Conservation (phyloP, 2,329 filamentous ascomycete species). For the Apiospora kogelbergensis region DNA sequence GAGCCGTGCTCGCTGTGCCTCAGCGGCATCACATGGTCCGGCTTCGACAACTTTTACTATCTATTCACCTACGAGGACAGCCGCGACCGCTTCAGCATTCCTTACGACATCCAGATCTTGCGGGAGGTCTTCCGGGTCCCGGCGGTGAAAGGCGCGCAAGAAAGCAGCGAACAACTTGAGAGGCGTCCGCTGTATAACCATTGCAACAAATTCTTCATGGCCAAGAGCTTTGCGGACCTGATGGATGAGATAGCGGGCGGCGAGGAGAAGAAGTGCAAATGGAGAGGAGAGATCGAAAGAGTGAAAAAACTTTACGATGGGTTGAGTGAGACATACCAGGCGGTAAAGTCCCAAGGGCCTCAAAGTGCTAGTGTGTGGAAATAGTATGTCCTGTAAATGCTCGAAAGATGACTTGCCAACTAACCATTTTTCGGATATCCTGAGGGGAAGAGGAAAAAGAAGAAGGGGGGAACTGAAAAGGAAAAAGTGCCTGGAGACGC, state of each 20-base stretch:
- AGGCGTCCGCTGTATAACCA: slow-evolving; percentile 51
- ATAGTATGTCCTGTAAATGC: slow-evolving; percentile 18
- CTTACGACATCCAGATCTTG: slow-evolving; percentile 58
- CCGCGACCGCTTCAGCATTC: slow-evolving; percentile 54
- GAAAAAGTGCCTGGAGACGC: too few species aligned
- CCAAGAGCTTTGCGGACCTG: slow-evolving; percentile 42
- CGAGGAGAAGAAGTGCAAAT: slow-evolving; percentile 31
- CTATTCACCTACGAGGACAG: slow-evolving; percentile 61
- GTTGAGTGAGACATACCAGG: slow-evolving; percentile 49
- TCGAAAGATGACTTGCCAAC: background rate
- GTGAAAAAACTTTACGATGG: slow-evolving; percentile 49
- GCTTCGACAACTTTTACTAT: slow-evolving; percentile 57
- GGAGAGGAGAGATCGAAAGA: slow-evolving; percentile 41
- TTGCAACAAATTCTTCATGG: slow-evolving; percentile 55
- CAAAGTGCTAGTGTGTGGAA: slow-evolving; percentile 51
- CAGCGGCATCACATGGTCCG: slow-evolving; percentile 58
- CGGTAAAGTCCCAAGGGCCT: slow-evolving; percentile 41
- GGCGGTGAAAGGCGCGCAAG: slow-evolving; percentile 24
- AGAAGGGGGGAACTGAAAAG: too few species aligned
- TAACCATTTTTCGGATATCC: background rate
- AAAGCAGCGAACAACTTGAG: slow-evolving; percentile 38
- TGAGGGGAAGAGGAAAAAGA: too few species aligned
- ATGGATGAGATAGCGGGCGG: slow-evolving; percentile 36
- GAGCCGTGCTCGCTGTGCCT: slow-evolving; percentile 60
- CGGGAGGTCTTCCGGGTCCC: slow-evolving; percentile 54